Conservation (phyloP, 805 yeast species). For the Candida ulmi region DNA sequence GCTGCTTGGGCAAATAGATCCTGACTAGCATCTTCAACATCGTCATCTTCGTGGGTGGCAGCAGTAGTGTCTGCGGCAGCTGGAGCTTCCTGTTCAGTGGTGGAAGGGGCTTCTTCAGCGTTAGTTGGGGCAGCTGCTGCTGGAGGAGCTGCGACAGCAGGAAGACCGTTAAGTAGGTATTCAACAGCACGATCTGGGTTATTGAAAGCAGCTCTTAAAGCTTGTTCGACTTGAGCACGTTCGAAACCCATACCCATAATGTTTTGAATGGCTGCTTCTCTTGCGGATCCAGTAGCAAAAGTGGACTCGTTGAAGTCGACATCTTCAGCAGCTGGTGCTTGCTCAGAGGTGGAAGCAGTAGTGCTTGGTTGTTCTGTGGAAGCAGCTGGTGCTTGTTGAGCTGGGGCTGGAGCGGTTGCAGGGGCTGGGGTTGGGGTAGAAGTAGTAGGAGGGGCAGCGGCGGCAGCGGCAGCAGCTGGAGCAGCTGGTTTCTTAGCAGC, state of each 20-base stretch:
- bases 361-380: constrained; percentile 15
- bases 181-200: constrained; percentile 98
- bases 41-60: constrained; percentile 2
- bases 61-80: neutral
- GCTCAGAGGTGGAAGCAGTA: constrained; percentile 12
- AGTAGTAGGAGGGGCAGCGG: constrained; percentile 12
- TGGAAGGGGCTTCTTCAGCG: constrained; percentile 2
- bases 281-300: constrained; percentile 70
- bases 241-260: constrained; percentile 97
- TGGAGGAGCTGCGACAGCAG: constrained; percentile 28
- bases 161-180: constrained; percentile 84
- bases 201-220: constrained; percentile 91
- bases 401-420: constrained; percentile 12
- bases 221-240: constrained; percentile 80
- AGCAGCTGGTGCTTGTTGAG: constrained; percentile 16
- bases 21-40: constrained; percentile 11
- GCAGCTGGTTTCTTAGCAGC: constrained; percentile 23
- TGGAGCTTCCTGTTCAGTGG: constrained; percentile 1
- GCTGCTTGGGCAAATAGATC: constrained; percentile 39
- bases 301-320: constrained; percentile 37
- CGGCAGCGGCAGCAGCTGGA: constrained; percentile 3
- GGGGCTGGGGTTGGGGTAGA: constrained; percentile 18
- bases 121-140: constrained; percentile 23
- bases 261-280: constrained; percentile 72
- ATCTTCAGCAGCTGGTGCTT: constrained; percentile 16